Evolutionary conservation across 2,329 filamentous ascomycete genomes (phyloP), one percentile per base, ranked within the genome.

Genomic region (Fusarium sp.): DNA sequence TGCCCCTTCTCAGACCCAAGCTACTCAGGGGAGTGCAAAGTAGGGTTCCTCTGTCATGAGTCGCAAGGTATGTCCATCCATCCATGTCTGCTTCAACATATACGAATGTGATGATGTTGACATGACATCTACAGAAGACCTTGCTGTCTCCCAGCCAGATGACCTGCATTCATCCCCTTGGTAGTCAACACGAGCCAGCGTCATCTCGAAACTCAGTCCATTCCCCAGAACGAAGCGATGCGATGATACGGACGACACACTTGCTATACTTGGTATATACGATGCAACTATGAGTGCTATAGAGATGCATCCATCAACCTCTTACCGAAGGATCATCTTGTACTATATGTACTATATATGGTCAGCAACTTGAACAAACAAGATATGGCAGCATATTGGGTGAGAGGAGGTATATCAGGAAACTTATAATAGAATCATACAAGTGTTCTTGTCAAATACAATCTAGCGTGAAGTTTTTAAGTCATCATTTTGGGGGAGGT

Each of bases 361-460:
- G 66, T 73, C 23, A 73, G 62, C 41, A 10, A 37, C 53, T n/a
- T 53, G 53, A 23, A 28, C 20, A 37, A 6, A 34, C 28, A 37
- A 20, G 31, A 28, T 8, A 45, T 36, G n/a, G 16, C 62, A 16
- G 40, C 28, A 8, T 34, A 60, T 33, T 16, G 40, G 26, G 16
- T 47, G 9, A 23, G 12, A 8, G 4, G n/a, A 20, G 20, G 15
- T 3, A 30, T 30, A 45, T 79, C 77, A 79, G 77, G 67, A 75
- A 79, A 78, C 70, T 64, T 70, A 65, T 75, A 65, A 74, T 70
- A 59, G 67, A 66, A 79, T 79, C 78, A 80, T 71, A 46, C 76
- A 78, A 78, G 71, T 51, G 58, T 51, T 63, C 75, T 77, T 73
- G 75, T 83, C 81, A 82, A 80, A 80, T 83, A 83, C 81, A 81